Conservation (phyloP, 2,329 filamentous ascomycete species). For the Trichoderma harzianum region DNA sequence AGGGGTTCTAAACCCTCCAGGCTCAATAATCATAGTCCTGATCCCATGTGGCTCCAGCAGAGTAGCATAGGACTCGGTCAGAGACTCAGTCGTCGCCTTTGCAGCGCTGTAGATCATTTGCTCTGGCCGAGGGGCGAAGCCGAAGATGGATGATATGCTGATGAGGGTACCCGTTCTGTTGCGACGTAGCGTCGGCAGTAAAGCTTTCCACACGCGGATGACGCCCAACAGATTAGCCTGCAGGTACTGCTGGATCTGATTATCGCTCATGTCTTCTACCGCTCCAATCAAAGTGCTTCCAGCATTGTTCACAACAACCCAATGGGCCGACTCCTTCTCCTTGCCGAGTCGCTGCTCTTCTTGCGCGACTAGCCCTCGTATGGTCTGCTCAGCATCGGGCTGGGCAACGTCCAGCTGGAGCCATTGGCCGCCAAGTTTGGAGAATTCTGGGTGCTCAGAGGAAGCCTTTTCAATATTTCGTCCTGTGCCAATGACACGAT, state of each 20-base stretch:
- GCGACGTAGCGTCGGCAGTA: conserved; percentile 8
- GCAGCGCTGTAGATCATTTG: conserved; percentile 44
- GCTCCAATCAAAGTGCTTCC: not conserved
- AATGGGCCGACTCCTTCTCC: not conserved
- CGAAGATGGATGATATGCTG: conserved; percentile 46
- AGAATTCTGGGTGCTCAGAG: conserved; percentile 19
- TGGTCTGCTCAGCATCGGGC: conserved; percentile 19
- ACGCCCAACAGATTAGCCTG: conserved; percentile 3
- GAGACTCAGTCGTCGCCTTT: conserved; percentile 43
- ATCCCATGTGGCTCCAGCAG: conserved; percentile 46
- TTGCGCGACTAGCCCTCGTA: not conserved
- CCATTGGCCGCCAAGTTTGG: conserved; percentile 22
- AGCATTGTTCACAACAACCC: conserved; percentile 8
- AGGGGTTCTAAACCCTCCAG: conserved; percentile 46
- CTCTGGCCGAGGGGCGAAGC: conserved; percentile 36
- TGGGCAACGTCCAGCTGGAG: conserved; percentile 31
- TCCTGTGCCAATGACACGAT: conserved; percentile 47
- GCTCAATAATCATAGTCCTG: conserved; percentile 44
- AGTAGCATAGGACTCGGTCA: conserved; percentile 40
- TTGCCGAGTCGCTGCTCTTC: not conserved
- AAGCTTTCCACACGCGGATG: conserved; percentile 8
- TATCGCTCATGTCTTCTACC: conserved; percentile 6
- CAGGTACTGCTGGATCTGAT: conserved; percentile 1
- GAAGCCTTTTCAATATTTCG: conserved; percentile 31
- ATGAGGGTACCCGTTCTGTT: conserved; percentile 40